Percentiles rank a stretch among this genome's conserved stretches.
Conservation (phyloP, 2,329 filamentous ascomycete genomes). For the Xylaria sp. region DNA sequence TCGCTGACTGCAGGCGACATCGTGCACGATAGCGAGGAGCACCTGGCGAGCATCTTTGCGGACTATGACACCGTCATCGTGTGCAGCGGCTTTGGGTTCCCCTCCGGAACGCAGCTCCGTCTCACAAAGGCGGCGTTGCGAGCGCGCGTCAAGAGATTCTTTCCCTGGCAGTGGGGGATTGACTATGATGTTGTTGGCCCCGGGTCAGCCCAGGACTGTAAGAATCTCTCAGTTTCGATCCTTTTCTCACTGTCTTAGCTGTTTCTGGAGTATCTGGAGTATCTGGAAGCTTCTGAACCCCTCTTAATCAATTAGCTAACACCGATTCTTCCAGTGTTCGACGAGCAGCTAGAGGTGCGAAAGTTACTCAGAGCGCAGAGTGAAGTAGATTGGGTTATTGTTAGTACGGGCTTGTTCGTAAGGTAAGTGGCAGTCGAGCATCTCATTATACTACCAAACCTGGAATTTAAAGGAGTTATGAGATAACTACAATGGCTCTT, state of each 20-base stretch:
- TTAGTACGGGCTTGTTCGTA: constrained; percentile 75
- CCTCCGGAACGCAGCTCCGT: constrained; percentile 66
- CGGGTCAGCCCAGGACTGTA: constrained; percentile 64
- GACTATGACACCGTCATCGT: constrained; percentile 66
- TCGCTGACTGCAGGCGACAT: constrained; percentile 57
- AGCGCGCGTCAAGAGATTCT: constrained; percentile 54
- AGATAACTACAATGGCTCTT: neutral
- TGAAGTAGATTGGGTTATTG: constrained; percentile 67
- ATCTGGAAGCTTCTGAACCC: neutral
- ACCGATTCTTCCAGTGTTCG: constrained; percentile 60
- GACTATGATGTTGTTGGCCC: constrained; percentile 74
- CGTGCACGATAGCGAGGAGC: constrained; percentile 45
- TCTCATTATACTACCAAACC: neutral
- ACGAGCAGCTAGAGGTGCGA: constrained; percentile 72
- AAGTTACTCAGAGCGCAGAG: constrained; percentile 60
- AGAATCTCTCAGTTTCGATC: neutral
- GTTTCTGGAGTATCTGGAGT: neutral
- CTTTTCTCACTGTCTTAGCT: neutral
- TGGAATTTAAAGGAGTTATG: neutral
- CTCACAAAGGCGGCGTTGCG: constrained; percentile 66
- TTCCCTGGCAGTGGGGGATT: constrained; percentile 80
- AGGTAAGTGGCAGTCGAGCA: constrained; percentile 19
- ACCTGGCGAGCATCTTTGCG: constrained; percentile 56
- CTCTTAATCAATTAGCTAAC: neutral
- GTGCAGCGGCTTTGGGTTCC: constrained; percentile 69